A percentile compares a stretch with the other conserved stretches of the same genome.
Evolutionary conservation across 352 stramenopile genomes (phyloP).

Genomic region (Phytophthora macrochlamydospora): DNA sequence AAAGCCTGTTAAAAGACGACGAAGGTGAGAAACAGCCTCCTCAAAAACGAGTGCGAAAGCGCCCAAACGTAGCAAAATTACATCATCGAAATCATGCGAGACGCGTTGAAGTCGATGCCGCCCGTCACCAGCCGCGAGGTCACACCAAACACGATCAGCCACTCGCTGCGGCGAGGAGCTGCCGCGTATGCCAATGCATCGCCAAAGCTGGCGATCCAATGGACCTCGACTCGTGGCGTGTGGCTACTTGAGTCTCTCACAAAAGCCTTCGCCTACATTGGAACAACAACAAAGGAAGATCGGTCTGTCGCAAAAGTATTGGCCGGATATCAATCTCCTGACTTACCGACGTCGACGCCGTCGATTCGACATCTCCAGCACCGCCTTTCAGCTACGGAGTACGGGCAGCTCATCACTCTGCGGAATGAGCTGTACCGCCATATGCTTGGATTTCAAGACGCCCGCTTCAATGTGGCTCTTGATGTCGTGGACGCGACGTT

Average conservation of each 20-base stretch:
- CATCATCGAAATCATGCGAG: constrained; percentile 10
- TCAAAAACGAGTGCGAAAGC: constrained; percentile 1
- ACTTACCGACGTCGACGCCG: constrained; percentile 13
- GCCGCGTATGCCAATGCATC: constrained; percentile 19
- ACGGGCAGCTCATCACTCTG: constrained; percentile 9
- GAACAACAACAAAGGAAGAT: constrained; percentile 20
- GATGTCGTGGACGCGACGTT: constrained; percentile 11
- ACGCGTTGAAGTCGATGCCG: neutral
- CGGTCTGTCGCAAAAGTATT: constrained; percentile 21
- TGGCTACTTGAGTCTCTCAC: constrained; percentile 21
- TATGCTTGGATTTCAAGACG: constrained; percentile 1
- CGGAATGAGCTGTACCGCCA: constrained; percentile 1
- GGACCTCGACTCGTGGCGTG: constrained; percentile 19
- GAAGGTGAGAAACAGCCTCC: neutral
- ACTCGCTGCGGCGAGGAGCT: constrained; percentile 9
- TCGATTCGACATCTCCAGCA: constrained; percentile 7
- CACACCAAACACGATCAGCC: constrained; percentile 6
- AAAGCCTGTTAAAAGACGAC: constrained; percentile 1
- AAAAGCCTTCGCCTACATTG: constrained; percentile 35
- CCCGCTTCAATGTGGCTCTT: constrained; percentile 8
- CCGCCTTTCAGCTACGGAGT: constrained; percentile 1
- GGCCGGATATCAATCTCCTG: constrained; percentile 9
- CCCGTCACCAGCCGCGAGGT: neutral
- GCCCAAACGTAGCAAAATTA: constrained; percentile 12
- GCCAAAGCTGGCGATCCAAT: constrained; percentile 23